These are phyloP conservation scores for Orbilia brochopaga DNA, from an alignment of 2,329 filamentous ascomycete genomes.

Conservation along the genomic window DNA sequence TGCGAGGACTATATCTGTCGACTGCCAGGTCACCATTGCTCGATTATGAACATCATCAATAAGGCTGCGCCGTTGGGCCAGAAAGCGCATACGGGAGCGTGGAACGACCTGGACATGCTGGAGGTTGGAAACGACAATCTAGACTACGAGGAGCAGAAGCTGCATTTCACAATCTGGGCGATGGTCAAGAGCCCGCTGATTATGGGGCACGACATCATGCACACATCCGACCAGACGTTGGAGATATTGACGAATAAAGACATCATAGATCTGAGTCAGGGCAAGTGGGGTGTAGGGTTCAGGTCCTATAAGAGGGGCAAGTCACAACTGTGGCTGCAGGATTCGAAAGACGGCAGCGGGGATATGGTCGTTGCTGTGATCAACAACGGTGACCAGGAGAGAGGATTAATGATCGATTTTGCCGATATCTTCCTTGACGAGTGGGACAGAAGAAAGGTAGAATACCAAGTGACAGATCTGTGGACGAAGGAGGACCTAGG, in stretches of 20 bases:
- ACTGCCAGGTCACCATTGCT: slow-evolving; percentile 42
- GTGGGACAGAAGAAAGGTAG: slow-evolving; percentile 46
- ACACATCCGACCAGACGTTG: slow-evolving; percentile 58
- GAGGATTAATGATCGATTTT: slow-evolving; percentile 26
- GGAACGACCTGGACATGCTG: slow-evolving; percentile 60
- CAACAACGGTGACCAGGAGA: slow-evolving; percentile 38
- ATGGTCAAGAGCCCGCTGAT: slow-evolving; percentile 60
- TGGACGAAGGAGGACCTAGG: slow-evolving; percentile 57
- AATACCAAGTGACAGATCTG: slow-evolving; percentile 60
- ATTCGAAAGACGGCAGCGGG: slow-evolving; percentile 56
- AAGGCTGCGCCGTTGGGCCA: slow-evolving; percentile 49
- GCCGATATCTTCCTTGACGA: slow-evolving; percentile 48
- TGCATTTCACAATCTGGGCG: slow-evolving; percentile 59
- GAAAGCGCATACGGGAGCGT: slow-evolving; percentile 39
- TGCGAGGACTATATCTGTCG: slow-evolving; percentile 46
- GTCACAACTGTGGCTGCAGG: slow-evolving; percentile 61
- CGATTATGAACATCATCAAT: slow-evolving; percentile 50
- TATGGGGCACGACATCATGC: slow-evolving; percentile 59
- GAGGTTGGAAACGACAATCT: slow-evolving; percentile 58
- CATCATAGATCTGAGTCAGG: slow-evolving; percentile 60
- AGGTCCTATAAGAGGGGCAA: slow-evolving; percentile 62
- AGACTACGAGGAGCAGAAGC: slow-evolving; percentile 55
- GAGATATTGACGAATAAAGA: slow-evolving; percentile 58
- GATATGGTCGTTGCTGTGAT: slow-evolving; percentile 58
- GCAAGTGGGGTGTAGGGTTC: slow-evolving; percentile 58